Conservation (phyloP, 257 asterid species). For the Solanum pennellii region DNA sequence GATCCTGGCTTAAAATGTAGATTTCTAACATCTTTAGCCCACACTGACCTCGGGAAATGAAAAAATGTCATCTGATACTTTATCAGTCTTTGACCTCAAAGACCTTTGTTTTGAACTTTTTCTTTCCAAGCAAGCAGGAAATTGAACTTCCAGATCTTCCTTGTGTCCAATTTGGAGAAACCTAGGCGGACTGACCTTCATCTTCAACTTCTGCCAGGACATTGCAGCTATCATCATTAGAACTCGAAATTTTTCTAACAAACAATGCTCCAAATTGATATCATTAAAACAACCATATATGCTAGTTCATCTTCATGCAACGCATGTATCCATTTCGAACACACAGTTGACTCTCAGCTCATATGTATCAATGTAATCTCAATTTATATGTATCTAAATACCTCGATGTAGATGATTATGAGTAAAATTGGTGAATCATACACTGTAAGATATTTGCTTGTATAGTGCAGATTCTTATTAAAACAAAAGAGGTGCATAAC, state of each 20-base stretch:
- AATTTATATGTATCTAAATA: neutral
- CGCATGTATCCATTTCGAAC: neutral
- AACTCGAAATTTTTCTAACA: neutral
- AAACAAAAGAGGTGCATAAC: neutral
- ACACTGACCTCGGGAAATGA: constrained; percentile 68
- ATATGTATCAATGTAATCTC: neutral
- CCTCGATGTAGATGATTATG: neutral
- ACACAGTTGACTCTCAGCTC: neutral
- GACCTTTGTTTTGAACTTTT: constrained; percentile 21
- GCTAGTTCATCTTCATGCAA: neutral
- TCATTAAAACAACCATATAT: neutral
- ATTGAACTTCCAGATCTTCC: constrained; percentile 44
- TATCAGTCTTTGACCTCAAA: constrained; percentile 17
- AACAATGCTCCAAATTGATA: neutral
- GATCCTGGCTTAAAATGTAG: constrained; percentile 2
- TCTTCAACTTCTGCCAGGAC: constrained; percentile 71
- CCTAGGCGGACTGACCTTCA: constrained; percentile 77
- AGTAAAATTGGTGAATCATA: neutral
- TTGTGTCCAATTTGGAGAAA: constrained; percentile 59
- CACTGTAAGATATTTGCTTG: neutral
- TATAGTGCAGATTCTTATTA: neutral
- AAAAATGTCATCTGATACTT: constrained; percentile 25
- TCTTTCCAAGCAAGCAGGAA: constrained; percentile 65
- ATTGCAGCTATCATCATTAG: constrained; percentile 12
- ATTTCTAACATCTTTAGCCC: constrained; percentile 3